Evolutionary conservation across 2,329 filamentous ascomycete species (phyloP), one percentile per base, ranked within the genome.

Genomic region (Leptosphaerulina australis): DNA sequence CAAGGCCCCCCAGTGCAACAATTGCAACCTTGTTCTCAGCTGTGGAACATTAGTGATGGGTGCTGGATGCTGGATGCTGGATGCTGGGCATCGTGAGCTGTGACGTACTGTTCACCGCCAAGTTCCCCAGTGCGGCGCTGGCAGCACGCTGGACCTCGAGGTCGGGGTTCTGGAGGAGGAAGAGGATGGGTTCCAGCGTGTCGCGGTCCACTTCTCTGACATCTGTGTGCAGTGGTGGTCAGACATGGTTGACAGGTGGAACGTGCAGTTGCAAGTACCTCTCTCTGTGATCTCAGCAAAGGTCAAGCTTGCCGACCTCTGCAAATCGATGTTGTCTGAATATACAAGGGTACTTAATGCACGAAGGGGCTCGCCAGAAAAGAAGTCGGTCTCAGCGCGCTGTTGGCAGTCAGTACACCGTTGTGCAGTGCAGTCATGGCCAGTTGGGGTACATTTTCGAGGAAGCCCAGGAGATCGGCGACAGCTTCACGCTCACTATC

Each of bases 271-370:
- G 11, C 24, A 62, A 55, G 66, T 82, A 97, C 94, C 93, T 90
- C 93, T 80, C 77, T 99, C 94, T 29, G 94, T 99, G 63, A 99
- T 99, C 74, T 99, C 94, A 53, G 94, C 94, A 81, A 99, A 99
- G 2, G 94, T 99, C 74, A 99, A 83, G 74, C 93, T 97, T 44
- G 94, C 94, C 77, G 94, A 97, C 60, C 94, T 85, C 78, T 99
- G 94, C 44, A 99, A 82, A 73, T 99, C 94, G 72, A 99, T 92
- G 77, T 99, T 99, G 75, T 97, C 92, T 50, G 94, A 99, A 74
- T 96, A 99, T 50, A 99, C 94, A 20, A 99, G 83, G 10, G 93
- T 99, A 76, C 91, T 97, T 49, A 99, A 79, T 35, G 94, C 93
- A 75, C 89, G 88, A 50, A 99, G 85, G 35, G 94, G 94, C 70